phyloP scores from a whole-genome alignment of 2,329 filamentous ascomycete species.

The Cladobotryum protrusum region DNA sequence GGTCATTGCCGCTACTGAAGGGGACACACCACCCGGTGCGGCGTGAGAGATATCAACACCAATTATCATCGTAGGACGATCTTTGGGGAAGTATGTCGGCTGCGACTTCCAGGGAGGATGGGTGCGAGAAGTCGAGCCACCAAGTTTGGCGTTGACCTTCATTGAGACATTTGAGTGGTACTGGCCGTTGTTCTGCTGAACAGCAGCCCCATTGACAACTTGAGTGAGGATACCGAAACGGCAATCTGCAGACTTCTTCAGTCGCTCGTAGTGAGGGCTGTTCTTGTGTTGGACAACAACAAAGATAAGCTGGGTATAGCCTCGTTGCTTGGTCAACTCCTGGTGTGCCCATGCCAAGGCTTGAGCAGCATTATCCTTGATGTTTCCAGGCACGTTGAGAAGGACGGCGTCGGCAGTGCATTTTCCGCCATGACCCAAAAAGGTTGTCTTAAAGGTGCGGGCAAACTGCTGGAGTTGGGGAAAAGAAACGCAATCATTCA shows the following conservation, averaged over 20 bases:
- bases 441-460: constrained; percentile 38
- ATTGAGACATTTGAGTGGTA: constrained; percentile 92
- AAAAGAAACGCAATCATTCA: constrained; percentile 49
- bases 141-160: constrained; percentile 96
- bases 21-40: constrained; percentile 56
- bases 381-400: constrained; percentile 24
- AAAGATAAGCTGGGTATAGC: constrained; percentile 68
- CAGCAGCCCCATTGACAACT: constrained; percentile 66
- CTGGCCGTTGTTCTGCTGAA: constrained; percentile 64
- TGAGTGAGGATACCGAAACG: constrained; percentile 80
- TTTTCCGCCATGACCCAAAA: constrained; percentile 45
- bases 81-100: constrained; percentile 30
- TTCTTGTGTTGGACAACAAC: constrained; percentile 71
- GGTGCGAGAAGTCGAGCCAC: constrained; percentile 62
- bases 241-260: constrained; percentile 88
- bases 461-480: constrained; percentile 26
- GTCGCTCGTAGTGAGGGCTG: constrained; percentile 65
- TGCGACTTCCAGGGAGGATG: constrained; percentile 27
- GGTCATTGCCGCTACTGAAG: constrained; percentile 84
- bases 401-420: constrained; percentile 31
- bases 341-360: constrained; percentile 41
- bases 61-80: constrained; percentile 68
- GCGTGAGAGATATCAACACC: constrained; percentile 88
- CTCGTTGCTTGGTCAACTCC: constrained; percentile 47
- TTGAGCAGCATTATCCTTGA: constrained; percentile 39